Evolutionary conservation across 805 yeast genomes (phyloP).

Genomic region (Starmera amethionina): DNA sequence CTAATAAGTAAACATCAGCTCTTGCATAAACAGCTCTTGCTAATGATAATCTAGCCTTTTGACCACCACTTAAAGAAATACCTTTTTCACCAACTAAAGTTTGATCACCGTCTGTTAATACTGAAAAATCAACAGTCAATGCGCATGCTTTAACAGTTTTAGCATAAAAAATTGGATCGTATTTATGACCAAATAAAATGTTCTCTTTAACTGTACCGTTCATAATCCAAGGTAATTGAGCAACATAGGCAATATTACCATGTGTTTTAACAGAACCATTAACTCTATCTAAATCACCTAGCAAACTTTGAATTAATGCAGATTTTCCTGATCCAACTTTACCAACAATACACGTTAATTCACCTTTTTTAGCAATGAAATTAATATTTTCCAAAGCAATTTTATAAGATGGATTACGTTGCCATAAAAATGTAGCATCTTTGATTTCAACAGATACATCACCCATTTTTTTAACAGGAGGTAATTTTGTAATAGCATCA

Average conservation of each 20-base stretch:
- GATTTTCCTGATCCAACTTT: conserved; percentile 88
- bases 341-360: conserved; percentile 79
- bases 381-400: conserved; percentile 57
- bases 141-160: conserved; percentile 86
- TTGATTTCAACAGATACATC: conserved; percentile 56
- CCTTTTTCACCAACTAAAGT: conserved; percentile 98
- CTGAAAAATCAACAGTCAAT: conserved; percentile 62
- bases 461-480: conserved; percentile 41
- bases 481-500: conserved; percentile 56
- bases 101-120: conserved; percentile 79
- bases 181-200: conserved; percentile 80
- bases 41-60: conserved; percentile 87
- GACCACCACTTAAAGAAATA: conserved; percentile 93
- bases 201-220: conserved; percentile 90
- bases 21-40: conserved; percentile 95
- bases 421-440: conserved; percentile 71
- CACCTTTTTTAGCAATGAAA: conserved; percentile 61
- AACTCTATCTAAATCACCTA: conserved; percentile 75
- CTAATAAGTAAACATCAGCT: conserved; percentile 84
- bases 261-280: conserved; percentile 62
- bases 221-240: conserved; percentile 96
- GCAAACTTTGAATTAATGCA: conserved; percentile 64
- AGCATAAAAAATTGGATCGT: conserved; percentile 72
- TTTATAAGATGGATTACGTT: conserved; percentile 58
- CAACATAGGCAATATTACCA: conserved; percentile 81